Evolutionary conservation across 768 basidiomycete genomes (phyloP), one percentile per base, ranked within the genome.

Genomic region (Mycena rebaudengoi): DNA sequence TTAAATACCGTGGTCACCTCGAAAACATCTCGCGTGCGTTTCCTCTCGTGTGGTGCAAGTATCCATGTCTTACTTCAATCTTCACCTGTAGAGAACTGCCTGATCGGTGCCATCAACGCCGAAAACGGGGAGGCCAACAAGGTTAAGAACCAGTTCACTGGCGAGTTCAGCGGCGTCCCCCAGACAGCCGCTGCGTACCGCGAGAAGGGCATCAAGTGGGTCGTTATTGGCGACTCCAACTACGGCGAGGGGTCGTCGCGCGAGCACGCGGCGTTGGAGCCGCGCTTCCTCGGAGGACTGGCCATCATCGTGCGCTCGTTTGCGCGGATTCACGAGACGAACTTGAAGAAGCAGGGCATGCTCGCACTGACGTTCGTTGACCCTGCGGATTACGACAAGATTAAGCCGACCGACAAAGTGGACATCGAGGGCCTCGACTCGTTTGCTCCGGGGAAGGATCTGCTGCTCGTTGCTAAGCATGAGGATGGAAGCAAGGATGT

Each of bases 341-440:
- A 96, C 85, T 82, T 96, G 88, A 99, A 99, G 91, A 98, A 98
- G 88, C 96, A 98, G 83, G 96, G 96, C 71, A 96, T 97, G 94
- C 93, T 98, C 65, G 96, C 96, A 3, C 83, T 99, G 70, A 98
- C 95, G 64, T 98, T 99, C 75, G 92, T 79, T 64, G 87, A 98
- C 80, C 86, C 92, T 16, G 94, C 87, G 68, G 96, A 99, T 79
- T 99, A 99, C 78, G 95, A 98, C 76, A 95, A 92, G 84, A 76
- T 98, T 70, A 85, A 84, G 74, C 93, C 96, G 10, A 84, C 84
- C 68, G 98, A 99, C 83, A 89, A 86, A 74, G 90, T 99, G 63
- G 90, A 91, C 75, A 95, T 99, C 76, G 78, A 91, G 60, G 97
- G 96, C 49, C 82, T 99, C 54, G 90, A 96, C 74, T 83, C 81